Base-by-base conservation (phyloP, 1,284 basidiomycete genomes). In the Vanrija humicola region DNA sequence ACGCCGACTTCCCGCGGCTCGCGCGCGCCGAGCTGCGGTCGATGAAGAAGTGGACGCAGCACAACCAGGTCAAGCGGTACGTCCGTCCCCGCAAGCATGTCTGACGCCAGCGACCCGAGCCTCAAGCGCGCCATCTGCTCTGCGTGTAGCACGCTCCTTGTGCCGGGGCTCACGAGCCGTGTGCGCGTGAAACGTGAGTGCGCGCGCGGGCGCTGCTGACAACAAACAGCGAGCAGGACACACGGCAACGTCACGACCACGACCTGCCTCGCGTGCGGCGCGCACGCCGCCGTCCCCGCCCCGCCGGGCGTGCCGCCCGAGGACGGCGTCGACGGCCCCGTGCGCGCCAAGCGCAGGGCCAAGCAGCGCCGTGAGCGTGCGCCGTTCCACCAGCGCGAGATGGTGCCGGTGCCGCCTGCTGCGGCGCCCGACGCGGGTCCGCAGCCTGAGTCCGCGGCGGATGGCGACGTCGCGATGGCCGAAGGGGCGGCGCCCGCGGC, bases 41-140 rank as follows among this genome's bases (percentile, higher is more conserved):
- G 0, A 61, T 63, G 46, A 65, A 59, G 49, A 59, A 53, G 45
- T 70, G 73, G 68, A 64, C 61, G 1, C 67, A 64, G 5, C 73
- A 75, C 55, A 73, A 66, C 52, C 69, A 70, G 53, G 54, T 75
- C 42, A 73, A 73, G 45, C 52, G 70, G 73, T 73, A 40, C 54
- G 72, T 58, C 3, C 18, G 14, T 7, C 8, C 6, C 7, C 16
- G 38, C 19, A 16, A 16, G 14, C 9, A 1, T 15, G 46, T 23
- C 58, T 59, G 51, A 60, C 50, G 15, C 26, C 52, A 75, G 73
- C 19, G 73, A 75, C 52, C 70, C 71, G 6, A 58, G 63, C 0
- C 38, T 72, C 26, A 75, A 75, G 57, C 57, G 67, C 16, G 49
- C 62, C 0, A 48, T 72, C 19, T 75, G 73, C 56, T 54, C 50